Evolutionary conservation across 495 filamentous ascomycete genomes (phyloP).

Genomic region (Rostrohypoxylon terebratum): DNA sequence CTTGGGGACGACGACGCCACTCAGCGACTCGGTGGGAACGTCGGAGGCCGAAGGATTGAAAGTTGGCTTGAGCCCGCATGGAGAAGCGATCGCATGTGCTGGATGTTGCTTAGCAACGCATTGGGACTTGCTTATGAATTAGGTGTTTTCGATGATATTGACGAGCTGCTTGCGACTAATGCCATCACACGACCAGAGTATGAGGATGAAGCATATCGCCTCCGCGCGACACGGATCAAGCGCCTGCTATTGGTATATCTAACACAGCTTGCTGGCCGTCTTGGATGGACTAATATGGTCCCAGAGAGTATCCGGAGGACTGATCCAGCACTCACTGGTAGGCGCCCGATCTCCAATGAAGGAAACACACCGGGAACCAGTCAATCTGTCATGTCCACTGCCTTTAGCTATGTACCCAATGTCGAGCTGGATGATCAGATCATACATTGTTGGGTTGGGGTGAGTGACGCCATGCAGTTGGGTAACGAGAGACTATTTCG

Average conservation of each 20-base stretch:
- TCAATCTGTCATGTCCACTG: conserved; percentile 62
- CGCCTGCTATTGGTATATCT: conserved; percentile 88
- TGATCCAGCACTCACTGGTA: conserved; percentile 59
- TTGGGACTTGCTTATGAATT: conserved; percentile 92
- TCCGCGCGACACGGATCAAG: conserved; percentile 83
- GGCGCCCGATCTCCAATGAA: conserved; percentile 60
- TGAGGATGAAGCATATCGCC: conserved; percentile 77
- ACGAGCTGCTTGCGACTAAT: conserved; percentile 65
- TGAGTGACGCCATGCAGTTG: conserved; percentile 88
- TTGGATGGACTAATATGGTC: conserved; percentile 95
- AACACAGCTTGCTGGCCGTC: conserved; percentile 88
- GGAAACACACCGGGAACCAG: conserved; percentile 67
- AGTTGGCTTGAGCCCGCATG: conserved; percentile 97
- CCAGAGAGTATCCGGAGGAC: conserved; percentile 69
- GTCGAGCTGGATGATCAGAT: conserved; percentile 77
- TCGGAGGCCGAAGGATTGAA: conserved; percentile 80
- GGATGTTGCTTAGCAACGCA: conserved; percentile 95
- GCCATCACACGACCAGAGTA: conserved; percentile 69
- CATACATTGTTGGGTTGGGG: conserved; percentile 90
- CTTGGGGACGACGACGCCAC: conserved; percentile 59
- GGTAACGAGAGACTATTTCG: conserved; percentile 87
- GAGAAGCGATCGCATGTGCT: conserved; percentile 96
- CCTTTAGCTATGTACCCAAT: conserved; percentile 68
- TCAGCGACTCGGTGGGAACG: conserved; percentile 58
- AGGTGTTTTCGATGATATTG: conserved; percentile 90